Evolutionary conservation across 352 stramenopile species (phyloP), one percentile per base, ranked within the genome.

Genomic region (Phytopythium montanum): DNA sequence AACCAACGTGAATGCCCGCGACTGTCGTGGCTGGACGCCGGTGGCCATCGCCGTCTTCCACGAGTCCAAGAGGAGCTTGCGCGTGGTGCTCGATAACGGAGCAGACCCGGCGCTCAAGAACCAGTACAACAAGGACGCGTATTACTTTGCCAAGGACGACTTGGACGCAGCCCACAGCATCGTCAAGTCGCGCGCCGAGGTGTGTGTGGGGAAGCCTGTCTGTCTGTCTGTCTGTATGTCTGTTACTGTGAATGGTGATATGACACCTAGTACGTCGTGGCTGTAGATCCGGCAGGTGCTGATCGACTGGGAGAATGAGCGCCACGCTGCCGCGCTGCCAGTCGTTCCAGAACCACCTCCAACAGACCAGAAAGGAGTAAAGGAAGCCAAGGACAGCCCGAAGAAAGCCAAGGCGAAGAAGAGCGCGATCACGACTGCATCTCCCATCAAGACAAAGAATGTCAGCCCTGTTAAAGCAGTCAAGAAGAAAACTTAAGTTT

Each of bases 71-170:
- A 80, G 69, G 53, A 76, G 72, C 29, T 49, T 95, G 21, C 66
- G 70, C 21, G 29, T 95, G 21, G 56, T 97, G 23, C 70, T 97
- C 12, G 72, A 91, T 21, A 74, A 95, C 45, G 87, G 87, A 19
- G 86, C 71, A 0, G 82, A 97, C 49, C 90, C 90, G 9, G 85
- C 69, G 33, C 68, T 96, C 5, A 94, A 94, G 59, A 96, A 95
- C 34, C 81, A 90, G 54, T 96, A 96, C 75, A 94, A 95, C 67
- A 96, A 96, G 59, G 93, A 82, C 49, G 86, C 87, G 0, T 96
- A 89, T 45, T 89, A 96, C 61, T 83, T 96, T 34, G 90, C 90
- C 3, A 88, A 96, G 59, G 90, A 97, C 52, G 85, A 96, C 23
- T 56, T 96, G 19, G 90, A 97, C 46, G 87, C 88, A 3, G 88